These are phyloP conservation scores for Dactylellina sp. DNA, from an alignment of 2,329 filamentous ascomycete genomes.

Conservation along the genomic window DNA sequence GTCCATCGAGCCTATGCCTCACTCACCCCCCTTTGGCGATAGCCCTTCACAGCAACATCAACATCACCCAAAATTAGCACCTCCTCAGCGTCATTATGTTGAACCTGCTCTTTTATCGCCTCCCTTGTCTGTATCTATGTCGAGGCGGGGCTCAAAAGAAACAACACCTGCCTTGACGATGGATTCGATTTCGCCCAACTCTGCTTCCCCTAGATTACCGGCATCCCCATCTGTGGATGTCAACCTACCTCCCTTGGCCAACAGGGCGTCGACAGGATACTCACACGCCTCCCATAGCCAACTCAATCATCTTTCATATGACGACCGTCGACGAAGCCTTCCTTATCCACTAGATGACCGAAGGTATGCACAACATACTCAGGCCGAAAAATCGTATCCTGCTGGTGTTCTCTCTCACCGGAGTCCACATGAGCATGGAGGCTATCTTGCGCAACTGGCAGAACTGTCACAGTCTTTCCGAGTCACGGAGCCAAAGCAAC, in stretches of 20 bases:
- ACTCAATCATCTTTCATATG: conserved; percentile 43
- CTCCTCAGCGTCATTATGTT: conserved; percentile 62
- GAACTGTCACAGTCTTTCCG: conserved; percentile 52
- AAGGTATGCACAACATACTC: conserved; percentile 42
- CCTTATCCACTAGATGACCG: conserved; percentile 52
- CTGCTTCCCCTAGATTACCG: conserved; percentile 69
- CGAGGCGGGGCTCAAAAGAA: conserved; percentile 70
- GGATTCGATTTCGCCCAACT: conserved; percentile 74
- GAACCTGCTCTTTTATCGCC: conserved; percentile 70
- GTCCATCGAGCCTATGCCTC: conserved; percentile 59
- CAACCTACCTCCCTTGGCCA: conserved; percentile 58
- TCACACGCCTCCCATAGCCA: conserved; percentile 53
- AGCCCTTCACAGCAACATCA: conserved; percentile 61
- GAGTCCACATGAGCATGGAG: conserved; percentile 52
- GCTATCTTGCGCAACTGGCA: conserved; percentile 53
- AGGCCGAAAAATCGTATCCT: conserved; percentile 25
- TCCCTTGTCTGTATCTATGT: conserved; percentile 74
- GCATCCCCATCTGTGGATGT: conserved; percentile 61
- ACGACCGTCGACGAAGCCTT: conserved; percentile 53
- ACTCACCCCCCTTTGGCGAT: conserved; percentile 59
- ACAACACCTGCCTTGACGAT: conserved; percentile 77
- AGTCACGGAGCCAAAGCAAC: conserved; percentile 38
- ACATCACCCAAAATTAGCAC: conserved; percentile 56
- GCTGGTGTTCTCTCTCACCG: conserved; percentile 29
- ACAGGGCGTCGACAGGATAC: conserved; percentile 52